Evolutionary conservation across 305 asterid species (phyloP).

Genomic region (Andrographis paniculata): DNA sequence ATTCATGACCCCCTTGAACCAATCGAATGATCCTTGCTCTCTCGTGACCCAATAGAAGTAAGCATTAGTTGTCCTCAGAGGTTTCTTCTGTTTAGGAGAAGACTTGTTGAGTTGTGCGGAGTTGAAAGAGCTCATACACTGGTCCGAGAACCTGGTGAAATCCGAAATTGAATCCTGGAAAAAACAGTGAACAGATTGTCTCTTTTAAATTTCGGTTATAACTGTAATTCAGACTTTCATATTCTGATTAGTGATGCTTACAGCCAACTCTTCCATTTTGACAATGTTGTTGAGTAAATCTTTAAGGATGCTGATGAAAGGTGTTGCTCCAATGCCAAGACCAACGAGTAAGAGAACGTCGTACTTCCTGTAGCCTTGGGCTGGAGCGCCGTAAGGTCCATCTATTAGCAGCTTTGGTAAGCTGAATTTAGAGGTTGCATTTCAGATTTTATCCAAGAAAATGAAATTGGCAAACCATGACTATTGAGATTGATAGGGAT

Average conservation of each 20-base stretch:
- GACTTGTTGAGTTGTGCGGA: slow-evolving; percentile 35
- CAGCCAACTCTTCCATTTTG: slow-evolving; percentile 54
- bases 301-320: slow-evolving; percentile 87
- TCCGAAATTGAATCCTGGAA: slow-evolving; percentile 68
- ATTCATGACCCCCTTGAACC: slow-evolving; percentile 94
- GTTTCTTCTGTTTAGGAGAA: slow-evolving; percentile 48
- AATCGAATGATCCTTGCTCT: slow-evolving; percentile 93
- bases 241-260: slow-evolving; percentile 22
- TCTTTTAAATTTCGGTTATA: not conserved
- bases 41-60: slow-evolving; percentile 95
- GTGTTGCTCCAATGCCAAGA: slow-evolving; percentile 94
- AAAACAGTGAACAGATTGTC: not conserved
- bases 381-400: slow-evolving; percentile 99
- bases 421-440: slow-evolving; percentile 36
- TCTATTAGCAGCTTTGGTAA: slow-evolving; percentile 81
- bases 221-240: not conserved
- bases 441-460: slow-evolving; percentile 3
- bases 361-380: slow-evolving; percentile 85
- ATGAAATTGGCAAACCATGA: not conserved
- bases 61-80: slow-evolving; percentile 60
- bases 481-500: not conserved
- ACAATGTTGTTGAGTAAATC: slow-evolving; percentile 77
- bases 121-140: slow-evolving; percentile 36
- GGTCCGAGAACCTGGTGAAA: slow-evolving; percentile 59
- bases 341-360: slow-evolving; percentile 82